Percentiles rank a stretch among this genome's conserved stretches.
Conservation (phyloP, 495 filamentous ascomycete species). For the Aspergillus sparsus region DNA sequence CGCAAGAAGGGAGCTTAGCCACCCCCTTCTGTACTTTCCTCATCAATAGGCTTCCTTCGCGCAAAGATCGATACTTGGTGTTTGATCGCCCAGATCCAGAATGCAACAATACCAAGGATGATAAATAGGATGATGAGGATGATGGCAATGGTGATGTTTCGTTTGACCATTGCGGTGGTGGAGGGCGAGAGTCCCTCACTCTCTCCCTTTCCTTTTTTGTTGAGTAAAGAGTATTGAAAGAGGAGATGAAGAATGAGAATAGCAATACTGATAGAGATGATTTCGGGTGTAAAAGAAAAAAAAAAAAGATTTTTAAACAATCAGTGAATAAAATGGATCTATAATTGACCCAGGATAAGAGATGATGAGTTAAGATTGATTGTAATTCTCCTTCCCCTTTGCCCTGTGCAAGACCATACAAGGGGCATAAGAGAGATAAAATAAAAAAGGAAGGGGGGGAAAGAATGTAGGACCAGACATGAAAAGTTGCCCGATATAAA, state of each 20-base stretch:
- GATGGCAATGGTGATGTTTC: conserved; percentile 79
- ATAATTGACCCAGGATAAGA: not conserved
- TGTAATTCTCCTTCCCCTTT: not conserved
- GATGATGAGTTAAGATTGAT: conserved; percentile 2
- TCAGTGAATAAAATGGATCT: not conserved
- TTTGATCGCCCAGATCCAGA: conserved; percentile 62
- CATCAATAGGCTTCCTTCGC: conserved; percentile 37
- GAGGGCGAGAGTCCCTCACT: conserved; percentile 3
- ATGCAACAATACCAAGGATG: conserved; percentile 67
- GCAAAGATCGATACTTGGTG: conserved; percentile 47
- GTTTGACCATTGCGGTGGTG: conserved; percentile 52
- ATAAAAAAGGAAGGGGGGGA: conserved; percentile 8
- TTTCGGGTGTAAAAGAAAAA: not conserved
- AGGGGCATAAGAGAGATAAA: conserved; percentile 12
- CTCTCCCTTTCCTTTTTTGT: not conserved
- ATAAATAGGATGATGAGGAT: conserved; percentile 81
- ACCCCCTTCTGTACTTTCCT: conserved; percentile 43
- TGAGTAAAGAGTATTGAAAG: not conserved
- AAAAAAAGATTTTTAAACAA: not conserved
- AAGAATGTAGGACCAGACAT: not conserved
- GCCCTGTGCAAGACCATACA: conserved; percentile 6
- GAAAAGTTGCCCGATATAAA: not conserved
- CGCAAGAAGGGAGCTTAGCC: conserved; percentile 10
- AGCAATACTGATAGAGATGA: too few relatives aligned
- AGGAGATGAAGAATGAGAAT: not conserved